These are phyloP conservation scores for Raffaelea albimanens DNA, from an alignment of 2,329 filamentous ascomycete genomes.

Conservation along the genomic window DNA sequence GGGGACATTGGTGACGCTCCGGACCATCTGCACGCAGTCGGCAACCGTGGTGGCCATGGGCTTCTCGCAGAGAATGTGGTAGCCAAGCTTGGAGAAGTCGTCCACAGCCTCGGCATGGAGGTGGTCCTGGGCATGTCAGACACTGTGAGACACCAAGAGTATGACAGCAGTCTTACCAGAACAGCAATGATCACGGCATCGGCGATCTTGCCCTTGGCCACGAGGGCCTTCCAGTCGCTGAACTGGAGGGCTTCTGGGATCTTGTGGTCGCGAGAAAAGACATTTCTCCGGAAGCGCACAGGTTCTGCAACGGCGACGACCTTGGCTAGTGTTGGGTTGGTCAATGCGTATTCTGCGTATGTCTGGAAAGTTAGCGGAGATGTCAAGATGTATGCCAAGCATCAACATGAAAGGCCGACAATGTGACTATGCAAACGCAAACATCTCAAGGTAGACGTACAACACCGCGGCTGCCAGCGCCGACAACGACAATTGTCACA, in stretches of 20 bases:
- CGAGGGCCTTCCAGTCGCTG: background rate
- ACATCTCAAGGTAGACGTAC: background rate
- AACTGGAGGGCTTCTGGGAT: background rate
- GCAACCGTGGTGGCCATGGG: background rate
- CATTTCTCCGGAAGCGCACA: background rate
- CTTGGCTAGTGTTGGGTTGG: background rate
- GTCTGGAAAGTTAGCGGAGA: background rate
- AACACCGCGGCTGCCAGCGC: background rate
- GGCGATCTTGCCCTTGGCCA: background rate
- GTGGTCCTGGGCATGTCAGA: background rate
- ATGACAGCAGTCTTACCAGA: background rate
- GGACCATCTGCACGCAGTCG: too few species aligned
- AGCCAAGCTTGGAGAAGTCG: background rate
- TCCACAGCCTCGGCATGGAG: conserved; percentile 1
- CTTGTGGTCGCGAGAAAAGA: background rate
- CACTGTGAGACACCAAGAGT: too few species aligned
- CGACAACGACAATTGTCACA: background rate
- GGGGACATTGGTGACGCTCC: background rate
- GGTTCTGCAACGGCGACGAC: conserved; percentile 1
- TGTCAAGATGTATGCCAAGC: too few species aligned
- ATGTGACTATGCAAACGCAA: too few species aligned
- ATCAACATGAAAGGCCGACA: too few species aligned
- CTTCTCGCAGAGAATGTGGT: background rate
- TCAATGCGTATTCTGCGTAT: background rate
- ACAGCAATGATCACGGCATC: conserved; percentile 2